These are phyloP conservation scores for Artomyces pyxidatus DNA, from an alignment of 768 basidiomycete genomes.

Conservation along the genomic window DNA sequence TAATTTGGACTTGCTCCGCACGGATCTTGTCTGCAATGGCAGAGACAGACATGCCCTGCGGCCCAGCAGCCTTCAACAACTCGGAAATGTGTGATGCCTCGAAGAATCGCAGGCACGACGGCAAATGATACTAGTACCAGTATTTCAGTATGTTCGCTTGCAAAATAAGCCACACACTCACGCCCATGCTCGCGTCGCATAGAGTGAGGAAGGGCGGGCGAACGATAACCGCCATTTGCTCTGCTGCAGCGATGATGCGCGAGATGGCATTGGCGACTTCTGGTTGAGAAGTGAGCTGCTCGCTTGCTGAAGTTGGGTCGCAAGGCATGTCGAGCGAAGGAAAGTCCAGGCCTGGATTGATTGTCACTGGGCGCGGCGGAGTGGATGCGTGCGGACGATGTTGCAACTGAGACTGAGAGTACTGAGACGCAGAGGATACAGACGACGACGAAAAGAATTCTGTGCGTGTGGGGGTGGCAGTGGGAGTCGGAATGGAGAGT, in stretches of 20 bases:
- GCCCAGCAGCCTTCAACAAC: constrained; percentile 58
- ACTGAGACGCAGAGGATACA: constrained; percentile 10
- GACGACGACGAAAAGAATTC: neutral
- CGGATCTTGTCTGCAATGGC: constrained; percentile 32
- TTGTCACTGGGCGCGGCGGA: neutral
- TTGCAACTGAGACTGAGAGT: constrained; percentile 8
- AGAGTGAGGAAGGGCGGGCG: constrained; percentile 64
- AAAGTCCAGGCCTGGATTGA: constrained; percentile 17
- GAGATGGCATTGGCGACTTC: constrained; percentile 51
- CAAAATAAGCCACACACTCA: constrained; percentile 26
- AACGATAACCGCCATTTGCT: constrained; percentile 56
- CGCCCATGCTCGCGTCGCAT: constrained; percentile 66
- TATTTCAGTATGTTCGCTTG: too few relatives aligned
- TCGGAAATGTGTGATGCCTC: constrained; percentile 68
- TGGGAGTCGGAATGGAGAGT: constrained; percentile 8
- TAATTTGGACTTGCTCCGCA: constrained; percentile 38
- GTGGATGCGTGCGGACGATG: neutral
- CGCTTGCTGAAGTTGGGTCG: constrained; percentile 33
- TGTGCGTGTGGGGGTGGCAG: neutral
- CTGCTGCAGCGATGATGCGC: constrained; percentile 60
- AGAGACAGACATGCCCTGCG: constrained; percentile 41
- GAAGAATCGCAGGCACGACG: constrained; percentile 64
- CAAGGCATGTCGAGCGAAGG: constrained; percentile 20
- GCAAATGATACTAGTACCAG: constrained; percentile 53
- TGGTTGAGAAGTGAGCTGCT: constrained; percentile 52